Base-by-base conservation (phyloP, 2,329 filamentous ascomycete genomes). In the Calonectria pteridis region DNA sequence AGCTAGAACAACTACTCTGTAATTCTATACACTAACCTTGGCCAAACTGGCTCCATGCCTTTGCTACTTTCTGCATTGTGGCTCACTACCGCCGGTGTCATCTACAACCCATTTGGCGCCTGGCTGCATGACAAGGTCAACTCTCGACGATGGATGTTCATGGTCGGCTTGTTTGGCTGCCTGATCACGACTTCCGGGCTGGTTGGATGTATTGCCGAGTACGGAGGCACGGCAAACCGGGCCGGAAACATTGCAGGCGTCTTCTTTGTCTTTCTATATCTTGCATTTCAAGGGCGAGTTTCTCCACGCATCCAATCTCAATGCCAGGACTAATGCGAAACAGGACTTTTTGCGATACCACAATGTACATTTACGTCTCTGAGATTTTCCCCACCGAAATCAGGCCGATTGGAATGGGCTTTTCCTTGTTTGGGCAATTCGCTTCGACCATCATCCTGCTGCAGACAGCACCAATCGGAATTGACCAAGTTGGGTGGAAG, bases 391-490 rank as follows among this genome's bases (percentile, higher is more conserved):
- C 87, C 0, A 89, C 87, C 0, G 86, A 89, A 67, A 87, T 89
- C 33, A 84, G 88, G 2, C 84, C 87, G 0, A 89, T 88, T 37
- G 88, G 88, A 11, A 88, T 89, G 83, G 88, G 86, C 0, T 88
- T 89, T 78, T 88, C 86, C 0, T 74, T 89, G 1, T 89, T 89
- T 67, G 88, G 87, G 4, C 87, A 88, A 72, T 88, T 88, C 73
- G 84, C 86, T 2, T 79, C 87, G 0, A 88, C 87, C 0, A 82
- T 89, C 1, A 86, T 89, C 28, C 83, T 89, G 0, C 81, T 89
- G 0, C 86, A 89, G 76, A 88, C 86, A 0, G 79, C 78, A 0
- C 79, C 78, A 0, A 77, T 80, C 14, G 79, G 85, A 0, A 86
- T 88, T 74, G 82, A 82, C 7, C 80, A 84, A 6, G 83, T 87